These are phyloP conservation scores for Tricholoma terreum DNA, from an alignment of 768 basidiomycete genomes.

Conservation along the genomic window DNA sequence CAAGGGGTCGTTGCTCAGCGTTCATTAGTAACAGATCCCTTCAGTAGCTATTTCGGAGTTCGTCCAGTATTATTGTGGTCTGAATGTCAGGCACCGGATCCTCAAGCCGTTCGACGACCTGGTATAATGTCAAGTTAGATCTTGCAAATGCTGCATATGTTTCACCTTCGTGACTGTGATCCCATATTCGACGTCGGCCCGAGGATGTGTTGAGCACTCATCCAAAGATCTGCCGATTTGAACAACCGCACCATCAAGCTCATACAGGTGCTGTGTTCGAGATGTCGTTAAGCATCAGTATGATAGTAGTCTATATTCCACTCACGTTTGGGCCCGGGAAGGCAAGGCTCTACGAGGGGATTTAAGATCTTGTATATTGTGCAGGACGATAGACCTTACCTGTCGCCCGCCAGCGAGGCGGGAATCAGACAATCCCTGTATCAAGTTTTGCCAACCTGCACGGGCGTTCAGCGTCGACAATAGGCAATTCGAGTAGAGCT, in stretches of 20 bases:
- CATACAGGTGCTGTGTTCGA: background rate
- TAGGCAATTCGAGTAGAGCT: conserved; percentile 47
- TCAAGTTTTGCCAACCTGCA: conserved; percentile 26
- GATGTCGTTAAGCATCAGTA: background rate
- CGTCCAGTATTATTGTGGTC: too few species aligned
- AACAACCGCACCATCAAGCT: background rate
- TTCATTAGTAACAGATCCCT: too few species aligned
- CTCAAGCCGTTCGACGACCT: conserved; percentile 5
- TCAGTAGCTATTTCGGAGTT: too few species aligned
- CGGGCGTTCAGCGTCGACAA: conserved; percentile 49
- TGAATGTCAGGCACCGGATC: conserved; percentile 4
- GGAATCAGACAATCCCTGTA: conserved; percentile 13
- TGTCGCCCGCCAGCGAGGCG: conserved; percentile 16
- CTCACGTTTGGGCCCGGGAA: too few species aligned
- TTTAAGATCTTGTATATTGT: too few species aligned
- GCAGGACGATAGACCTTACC: conserved; percentile 4
- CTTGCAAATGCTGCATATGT: background rate
- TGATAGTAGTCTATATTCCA: too few species aligned
- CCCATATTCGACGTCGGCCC: conserved; percentile 2
- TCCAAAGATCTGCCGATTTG: conserved; percentile 1
- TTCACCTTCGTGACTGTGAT: conserved; percentile 11
- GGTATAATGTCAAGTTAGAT: background rate
- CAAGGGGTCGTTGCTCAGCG: too few species aligned
- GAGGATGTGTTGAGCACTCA: background rate
- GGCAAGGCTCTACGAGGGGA: too few species aligned